Percentiles rank a stretch among this genome's conserved stretches.
These are phyloP conservation scores for Edaphochlamys debaryana DNA, from an alignment of 139 green algal genomes.

Conservation along the genomic window DNA sequence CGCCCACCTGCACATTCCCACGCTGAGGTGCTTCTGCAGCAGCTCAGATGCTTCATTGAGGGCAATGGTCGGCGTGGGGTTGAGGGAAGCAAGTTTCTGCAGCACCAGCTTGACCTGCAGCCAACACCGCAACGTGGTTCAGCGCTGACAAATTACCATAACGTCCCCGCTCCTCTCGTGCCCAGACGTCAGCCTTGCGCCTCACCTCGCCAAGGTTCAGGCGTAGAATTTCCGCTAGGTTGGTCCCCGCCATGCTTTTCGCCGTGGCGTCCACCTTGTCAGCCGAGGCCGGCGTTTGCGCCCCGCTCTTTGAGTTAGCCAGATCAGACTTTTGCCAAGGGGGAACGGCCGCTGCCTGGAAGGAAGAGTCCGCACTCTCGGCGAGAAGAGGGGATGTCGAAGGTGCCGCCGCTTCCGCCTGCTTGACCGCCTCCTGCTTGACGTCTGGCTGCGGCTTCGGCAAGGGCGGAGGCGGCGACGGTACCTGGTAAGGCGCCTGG, in stretches of 20 bases:
- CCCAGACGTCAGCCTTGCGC: too few relatives aligned
- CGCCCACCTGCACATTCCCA: constrained; percentile 59
- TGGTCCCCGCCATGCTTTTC: constrained; percentile 16
- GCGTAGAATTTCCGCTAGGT: constrained; percentile 50
- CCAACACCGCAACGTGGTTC: too few relatives aligned
- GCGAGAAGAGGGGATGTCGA: neutral
- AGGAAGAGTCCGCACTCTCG: constrained; percentile 6
- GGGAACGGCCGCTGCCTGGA: constrained; percentile 21
- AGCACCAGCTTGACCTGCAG: constrained; percentile 67
- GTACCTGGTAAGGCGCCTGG: constrained; percentile 26
- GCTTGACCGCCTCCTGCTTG: neutral
- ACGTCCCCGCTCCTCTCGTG: too few relatives aligned
- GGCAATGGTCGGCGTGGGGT: constrained; percentile 62
- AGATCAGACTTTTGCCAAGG: constrained; percentile 21
- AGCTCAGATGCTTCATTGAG: constrained; percentile 68
- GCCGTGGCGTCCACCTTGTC: constrained; percentile 22
- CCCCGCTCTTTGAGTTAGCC: constrained; percentile 16
- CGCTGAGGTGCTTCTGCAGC: constrained; percentile 67
- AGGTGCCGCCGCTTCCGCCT: neutral
- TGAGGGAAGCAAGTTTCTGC: constrained; percentile 66
- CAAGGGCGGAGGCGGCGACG: constrained; percentile 5
- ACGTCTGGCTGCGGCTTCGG: constrained; percentile 2
- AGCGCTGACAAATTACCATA: too few relatives aligned
- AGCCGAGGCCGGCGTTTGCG: neutral
- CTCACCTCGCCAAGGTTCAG: constrained; percentile 59